A percentile compares a stretch with the other conserved stretches of the same genome.
Evolutionary conservation across 257 asterid genomes (phyloP).

Genomic region (Scutellaria galericulata): DNA sequence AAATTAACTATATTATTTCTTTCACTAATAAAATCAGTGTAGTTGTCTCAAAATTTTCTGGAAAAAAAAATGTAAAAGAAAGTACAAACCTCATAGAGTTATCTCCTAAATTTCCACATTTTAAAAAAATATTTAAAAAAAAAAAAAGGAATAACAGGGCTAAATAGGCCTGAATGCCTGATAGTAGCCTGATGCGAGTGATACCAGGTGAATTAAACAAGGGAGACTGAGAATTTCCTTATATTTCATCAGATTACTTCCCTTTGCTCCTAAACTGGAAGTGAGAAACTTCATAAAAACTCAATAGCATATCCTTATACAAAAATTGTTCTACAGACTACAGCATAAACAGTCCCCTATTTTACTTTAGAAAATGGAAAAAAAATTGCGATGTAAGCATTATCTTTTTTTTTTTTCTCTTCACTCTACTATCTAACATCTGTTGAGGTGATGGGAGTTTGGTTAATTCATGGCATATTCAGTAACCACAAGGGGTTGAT

Average conservation of each 20-base stretch:
- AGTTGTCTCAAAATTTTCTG: not conserved
- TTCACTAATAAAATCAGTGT: not conserved
- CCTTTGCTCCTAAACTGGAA: not conserved
- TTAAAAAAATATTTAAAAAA: not conserved
- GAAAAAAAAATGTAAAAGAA: not conserved
- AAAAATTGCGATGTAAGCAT: not conserved
- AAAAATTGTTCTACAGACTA: not conserved
- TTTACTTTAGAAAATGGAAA: not conserved
- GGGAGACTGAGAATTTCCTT: not conserved
- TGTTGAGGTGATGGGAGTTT: not conserved
- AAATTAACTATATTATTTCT: not conserved
- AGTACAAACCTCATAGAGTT: not conserved
- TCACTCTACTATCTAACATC: not conserved
- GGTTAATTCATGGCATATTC: constrained; percentile 20
- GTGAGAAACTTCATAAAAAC: not conserved
- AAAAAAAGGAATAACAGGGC: not conserved
- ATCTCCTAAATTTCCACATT: not conserved
- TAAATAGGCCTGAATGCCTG: not conserved
- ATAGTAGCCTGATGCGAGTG: too few species aligned
- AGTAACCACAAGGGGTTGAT: constrained; percentile 10
- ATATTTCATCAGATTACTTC: not conserved
- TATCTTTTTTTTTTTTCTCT: not conserved
- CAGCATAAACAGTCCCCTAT: not conserved
- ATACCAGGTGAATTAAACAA: too few species aligned
- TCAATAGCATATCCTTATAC: too few species aligned